Base-by-base conservation (phyloP, 169 alveolate species). In the Eimeria necatrix region DNA sequence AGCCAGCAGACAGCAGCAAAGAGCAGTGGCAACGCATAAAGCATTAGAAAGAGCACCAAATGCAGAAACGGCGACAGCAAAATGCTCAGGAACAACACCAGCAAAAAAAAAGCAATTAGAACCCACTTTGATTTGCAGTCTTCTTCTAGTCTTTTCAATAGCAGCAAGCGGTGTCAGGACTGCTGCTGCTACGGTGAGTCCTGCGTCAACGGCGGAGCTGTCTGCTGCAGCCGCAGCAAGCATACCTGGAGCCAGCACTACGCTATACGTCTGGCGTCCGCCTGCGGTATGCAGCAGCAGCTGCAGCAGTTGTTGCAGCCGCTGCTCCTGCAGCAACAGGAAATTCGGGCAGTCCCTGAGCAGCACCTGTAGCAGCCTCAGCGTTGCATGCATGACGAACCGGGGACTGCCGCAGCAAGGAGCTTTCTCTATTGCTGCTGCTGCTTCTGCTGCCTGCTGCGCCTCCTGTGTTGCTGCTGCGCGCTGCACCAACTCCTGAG, bases 351-450 rank as follows among this genome's bases (percentile, higher is more conserved):
- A 80, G 70, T 80, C 89, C 14, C 89, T 22, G 49, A 80, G 89
- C 71, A 80, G 70, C 89, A 80, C 89, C 89, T 80, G 89, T 68
- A 80, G 70, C 89, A 80, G 51, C 71, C 89, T 52, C 89, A 80
- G 49, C 51, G 89, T 20, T 5, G 89, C 46, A 48, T 51, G 89
- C 70, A 80, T 32, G 49, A 80, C 89, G 89, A 80, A 80, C 4
- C 89, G 89, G 18, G 89, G 48, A n/a, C 70, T 20, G 51, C n/a
- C 89, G 49, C 56, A 51, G 14, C 16, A 24, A 51, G 89, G 24
- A 12, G 89, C 32, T 46, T 80, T 48, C 8, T 52, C 71, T 80
- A 48, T 68, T 49, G 89, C 89, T 12, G 53, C 89, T 16, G 48
- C 89, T 8, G 49, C 89, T 49, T 26, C 71, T 49, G 89, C 89